Conservation (phyloP, 495 filamentous ascomycete species). For the Penicillium coprophilum region DNA sequence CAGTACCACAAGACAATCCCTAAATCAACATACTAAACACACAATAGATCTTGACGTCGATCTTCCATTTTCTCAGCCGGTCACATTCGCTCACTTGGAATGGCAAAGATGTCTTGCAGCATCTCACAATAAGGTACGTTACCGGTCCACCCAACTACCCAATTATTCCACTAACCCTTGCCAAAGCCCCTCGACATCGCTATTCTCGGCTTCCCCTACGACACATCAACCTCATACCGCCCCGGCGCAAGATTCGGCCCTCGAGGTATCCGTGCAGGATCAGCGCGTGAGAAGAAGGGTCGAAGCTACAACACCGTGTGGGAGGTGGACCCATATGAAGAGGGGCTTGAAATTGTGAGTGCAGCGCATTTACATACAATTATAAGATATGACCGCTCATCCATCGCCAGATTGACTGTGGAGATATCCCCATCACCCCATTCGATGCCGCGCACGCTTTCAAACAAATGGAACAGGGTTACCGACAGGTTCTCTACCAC, state of each 20-base stretch:
- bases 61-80: constrained; percentile 28
- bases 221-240: constrained; percentile 57
- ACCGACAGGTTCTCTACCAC: constrained; percentile 31
- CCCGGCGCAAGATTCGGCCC: constrained; percentile 72
- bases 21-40: not conserved
- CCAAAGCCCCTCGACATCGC: constrained; percentile 24
- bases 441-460: constrained; percentile 59
- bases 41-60: constrained; percentile 26
- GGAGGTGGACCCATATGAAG: constrained; percentile 51
- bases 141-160: not conserved
- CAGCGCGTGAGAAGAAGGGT: constrained; percentile 29
- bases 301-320: constrained; percentile 35
- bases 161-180: not conserved
- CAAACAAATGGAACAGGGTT: constrained; percentile 58
- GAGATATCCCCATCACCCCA: constrained; percentile 60
- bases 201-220: constrained; percentile 28
- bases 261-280: constrained; percentile 64
- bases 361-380: not conserved
- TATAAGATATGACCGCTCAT: not conserved
- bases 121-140: constrained; percentile 15
- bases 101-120: constrained; percentile 26
- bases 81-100: constrained; percentile 30
- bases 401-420: constrained; percentile 51
- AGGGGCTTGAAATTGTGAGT: constrained; percentile 47
- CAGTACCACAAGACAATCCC: not conserved